Evolutionary conservation across 2,329 filamentous ascomycete species (phyloP).

Genomic region (Colletotrichum endophyticum): DNA sequence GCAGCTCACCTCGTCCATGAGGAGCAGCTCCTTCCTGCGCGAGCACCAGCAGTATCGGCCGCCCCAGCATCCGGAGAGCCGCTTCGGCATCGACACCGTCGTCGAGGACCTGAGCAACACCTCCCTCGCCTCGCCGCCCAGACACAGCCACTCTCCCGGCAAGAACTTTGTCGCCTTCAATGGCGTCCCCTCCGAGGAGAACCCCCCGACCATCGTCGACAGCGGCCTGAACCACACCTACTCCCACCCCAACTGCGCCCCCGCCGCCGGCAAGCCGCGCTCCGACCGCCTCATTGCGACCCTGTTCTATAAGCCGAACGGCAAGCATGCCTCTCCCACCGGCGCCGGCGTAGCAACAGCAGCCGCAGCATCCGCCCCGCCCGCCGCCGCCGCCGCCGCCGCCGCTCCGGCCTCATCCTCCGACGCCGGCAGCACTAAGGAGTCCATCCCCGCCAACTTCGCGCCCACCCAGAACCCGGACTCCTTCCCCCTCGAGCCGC

Average conservation of each 20-base stretch:
- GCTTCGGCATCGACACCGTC: slow-evolving; percentile 69
- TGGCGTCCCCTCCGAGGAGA: slow-evolving; percentile 63
- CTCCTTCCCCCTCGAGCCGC: slow-evolving; percentile 65
- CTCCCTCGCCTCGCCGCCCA: slow-evolving; percentile 36
- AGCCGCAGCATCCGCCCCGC: not conserved
- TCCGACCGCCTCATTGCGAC: slow-evolving; percentile 64
- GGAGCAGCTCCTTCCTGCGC: slow-evolving; percentile 66
- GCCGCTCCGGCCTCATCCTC: slow-evolving; percentile 18
- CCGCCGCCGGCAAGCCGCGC: slow-evolving; percentile 46
- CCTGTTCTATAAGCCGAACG: slow-evolving; percentile 63
- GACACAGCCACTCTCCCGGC: not conserved
- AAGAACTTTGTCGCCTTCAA: slow-evolving; percentile 57
- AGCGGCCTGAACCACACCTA: slow-evolving; percentile 66
- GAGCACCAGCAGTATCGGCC: slow-evolving; percentile 70
- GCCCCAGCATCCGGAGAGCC: slow-evolving; percentile 56
- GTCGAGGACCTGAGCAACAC: slow-evolving; percentile 58
- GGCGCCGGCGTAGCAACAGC: not conserved
- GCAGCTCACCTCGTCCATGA: slow-evolving; percentile 54
- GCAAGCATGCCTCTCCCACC: slow-evolving; percentile 12
- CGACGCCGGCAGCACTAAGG: slow-evolving; percentile 30
- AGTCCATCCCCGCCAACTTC: slow-evolving; percentile 56
- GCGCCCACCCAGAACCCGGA: slow-evolving; percentile 63
- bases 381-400: not conserved
- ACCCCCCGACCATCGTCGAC: slow-evolving; percentile 65
- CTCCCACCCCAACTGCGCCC: slow-evolving; percentile 68